A percentile compares a stretch with the other conserved stretches of the same genome.
phyloP scores from a whole-genome alignment of 306 rosid genomes.

The Sicyos baderoa region DNA sequence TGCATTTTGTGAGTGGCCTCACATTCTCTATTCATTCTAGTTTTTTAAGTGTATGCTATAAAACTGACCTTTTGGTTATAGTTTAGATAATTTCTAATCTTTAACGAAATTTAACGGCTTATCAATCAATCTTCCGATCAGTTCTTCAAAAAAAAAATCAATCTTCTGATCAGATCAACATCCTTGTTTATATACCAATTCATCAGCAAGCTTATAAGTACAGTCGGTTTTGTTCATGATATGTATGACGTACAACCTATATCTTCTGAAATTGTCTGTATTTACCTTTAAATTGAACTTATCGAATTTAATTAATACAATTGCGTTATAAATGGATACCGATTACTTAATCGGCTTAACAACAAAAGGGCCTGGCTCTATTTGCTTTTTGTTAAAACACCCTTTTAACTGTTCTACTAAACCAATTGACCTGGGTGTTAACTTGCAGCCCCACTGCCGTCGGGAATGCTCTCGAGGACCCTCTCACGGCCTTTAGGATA shows the following conservation, averaged over 20 bases:
- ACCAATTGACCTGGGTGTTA: constrained; percentile 25
- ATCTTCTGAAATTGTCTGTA: not conserved
- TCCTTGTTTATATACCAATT: not conserved
- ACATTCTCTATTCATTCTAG: not conserved
- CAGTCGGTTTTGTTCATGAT: no score
- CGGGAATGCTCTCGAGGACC: constrained; percentile 18
- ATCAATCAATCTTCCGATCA: not conserved
- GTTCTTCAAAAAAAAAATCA: no score
- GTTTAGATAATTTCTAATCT: not conserved
- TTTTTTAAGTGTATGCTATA: not conserved
- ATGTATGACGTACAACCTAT: no score
- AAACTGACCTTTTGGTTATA: not conserved
- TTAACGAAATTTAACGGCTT: not conserved
- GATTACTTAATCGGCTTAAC: not conserved
- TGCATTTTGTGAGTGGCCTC: constrained; percentile 11
- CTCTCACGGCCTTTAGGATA: constrained; percentile 30
- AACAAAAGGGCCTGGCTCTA: not conserved
- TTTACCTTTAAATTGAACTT: not conserved
- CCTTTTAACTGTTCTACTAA: not conserved
- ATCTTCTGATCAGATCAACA: not conserved
- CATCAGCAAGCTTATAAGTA: not conserved
- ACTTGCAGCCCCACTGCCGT: not conserved
- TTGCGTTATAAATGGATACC: not conserved
- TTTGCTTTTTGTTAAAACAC: not conserved
- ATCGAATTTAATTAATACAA: not conserved